phyloP scores from a whole-genome alignment of 345 rosid species.

The Eutrema japonicum region DNA sequence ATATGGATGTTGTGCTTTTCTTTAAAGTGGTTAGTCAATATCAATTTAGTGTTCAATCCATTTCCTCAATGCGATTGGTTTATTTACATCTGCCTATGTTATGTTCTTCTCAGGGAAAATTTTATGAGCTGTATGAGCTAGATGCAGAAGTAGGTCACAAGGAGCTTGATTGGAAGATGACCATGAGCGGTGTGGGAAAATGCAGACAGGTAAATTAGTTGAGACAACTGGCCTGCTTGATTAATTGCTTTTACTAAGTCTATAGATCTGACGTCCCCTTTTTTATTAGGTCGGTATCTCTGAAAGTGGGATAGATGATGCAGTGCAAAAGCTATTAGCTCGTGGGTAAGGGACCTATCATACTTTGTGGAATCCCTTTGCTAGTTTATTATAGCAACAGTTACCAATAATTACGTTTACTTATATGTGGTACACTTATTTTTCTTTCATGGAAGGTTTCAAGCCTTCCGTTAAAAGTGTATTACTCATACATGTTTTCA shows the following conservation, averaged over 20 bases:
- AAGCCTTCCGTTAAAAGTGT: slow-evolving; percentile 20
- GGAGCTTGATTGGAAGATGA: slow-evolving; percentile 96
- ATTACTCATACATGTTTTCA: slow-evolving; percentile 23
- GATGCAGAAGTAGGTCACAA: slow-evolving; percentile 97
- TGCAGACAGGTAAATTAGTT: slow-evolving; percentile 82
- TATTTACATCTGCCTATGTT: slow-evolving; percentile 26
- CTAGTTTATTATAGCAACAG: background rate
- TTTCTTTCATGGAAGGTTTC: slow-evolving; percentile 19
- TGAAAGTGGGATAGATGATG: slow-evolving; percentile 89
- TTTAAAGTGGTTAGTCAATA: slow-evolving; percentile 92
- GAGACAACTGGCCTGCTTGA: slow-evolving; percentile 17
- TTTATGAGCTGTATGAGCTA: slow-evolving; percentile 92
- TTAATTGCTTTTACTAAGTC: slow-evolving; percentile 4
- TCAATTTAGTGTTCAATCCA: background rate
- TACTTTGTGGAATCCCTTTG: background rate
- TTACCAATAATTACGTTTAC: background rate
- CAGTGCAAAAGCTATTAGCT: slow-evolving; percentile 86
- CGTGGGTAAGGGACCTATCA: slow-evolving; percentile 67
- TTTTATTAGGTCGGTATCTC: slow-evolving; percentile 77
- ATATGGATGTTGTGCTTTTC: slow-evolving; percentile 90
- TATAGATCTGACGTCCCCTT: slow-evolving; percentile 14
- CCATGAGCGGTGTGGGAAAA: slow-evolving; percentile 89
- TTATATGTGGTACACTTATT: slow-evolving; percentile 8
- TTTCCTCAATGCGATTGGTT: slow-evolving; percentile 19
- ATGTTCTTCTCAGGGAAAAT: slow-evolving; percentile 69